phyloP scores from a whole-genome alignment of 1,139 yeast genomes.

The Candida tetrigidarum region DNA sequence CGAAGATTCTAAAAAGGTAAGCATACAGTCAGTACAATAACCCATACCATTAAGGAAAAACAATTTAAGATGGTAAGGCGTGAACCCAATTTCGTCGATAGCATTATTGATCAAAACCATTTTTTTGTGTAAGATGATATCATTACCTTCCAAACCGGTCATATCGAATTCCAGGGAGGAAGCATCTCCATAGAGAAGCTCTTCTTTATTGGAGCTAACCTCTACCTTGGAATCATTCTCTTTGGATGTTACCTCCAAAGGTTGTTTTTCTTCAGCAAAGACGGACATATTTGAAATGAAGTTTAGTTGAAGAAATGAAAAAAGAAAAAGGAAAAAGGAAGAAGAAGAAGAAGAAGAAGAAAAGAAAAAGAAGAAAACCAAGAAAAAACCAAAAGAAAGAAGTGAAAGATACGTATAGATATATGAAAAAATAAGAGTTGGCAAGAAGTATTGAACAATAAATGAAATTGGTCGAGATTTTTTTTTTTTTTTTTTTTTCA shows the following conservation, averaged over 20 bases:
- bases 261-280: conserved; percentile 1
- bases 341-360: background rate
- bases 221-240: conserved; percentile 4
- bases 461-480: background rate
- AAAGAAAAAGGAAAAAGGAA: background rate
- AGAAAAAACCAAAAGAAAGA: background rate
- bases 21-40: conserved; percentile 64
- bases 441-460: background rate
- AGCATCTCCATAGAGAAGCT: conserved; percentile 13
- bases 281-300: background rate
- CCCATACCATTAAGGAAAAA: conserved; percentile 63
- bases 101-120: conserved; percentile 36
- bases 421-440: background rate
- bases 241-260: background rate
- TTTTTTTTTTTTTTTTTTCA: background rate
- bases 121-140: conserved; percentile 28
- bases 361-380: background rate
- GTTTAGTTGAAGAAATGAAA: background rate
- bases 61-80: conserved; percentile 37
- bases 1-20: conserved; percentile 44
- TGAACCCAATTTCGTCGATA: conserved; percentile 41
- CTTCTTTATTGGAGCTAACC: conserved; percentile 9
- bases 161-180: conserved; percentile 24
- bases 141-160: conserved; percentile 29
- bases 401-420: too few species aligned